These are phyloP conservation scores for Mycena haematopus DNA, from an alignment of 768 basidiomycete genomes.

Conservation along the genomic window DNA sequence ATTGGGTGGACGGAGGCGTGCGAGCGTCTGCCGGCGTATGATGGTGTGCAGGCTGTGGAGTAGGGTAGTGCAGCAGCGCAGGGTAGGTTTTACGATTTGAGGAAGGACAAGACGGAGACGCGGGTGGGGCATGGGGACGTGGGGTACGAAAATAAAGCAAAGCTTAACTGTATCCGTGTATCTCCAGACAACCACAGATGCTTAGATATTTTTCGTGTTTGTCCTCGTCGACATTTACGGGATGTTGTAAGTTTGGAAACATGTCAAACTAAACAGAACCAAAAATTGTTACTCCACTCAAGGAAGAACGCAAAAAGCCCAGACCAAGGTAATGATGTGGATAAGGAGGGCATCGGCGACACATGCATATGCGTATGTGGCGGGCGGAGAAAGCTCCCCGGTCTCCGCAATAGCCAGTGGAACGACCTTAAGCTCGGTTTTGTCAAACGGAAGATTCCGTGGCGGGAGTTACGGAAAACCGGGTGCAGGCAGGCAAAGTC, in stretches of 20 bases:
- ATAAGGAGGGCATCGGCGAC: background rate
- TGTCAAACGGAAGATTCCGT: background rate
- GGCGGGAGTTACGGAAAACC: background rate
- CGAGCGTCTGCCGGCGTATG: slow-evolving; percentile 74
- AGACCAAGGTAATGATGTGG: too few species aligned
- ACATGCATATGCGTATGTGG: background rate
- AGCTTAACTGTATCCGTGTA: slow-evolving; percentile 10
- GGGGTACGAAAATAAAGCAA: background rate
- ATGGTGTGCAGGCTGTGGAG: slow-evolving; percentile 94
- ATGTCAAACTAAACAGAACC: too few species aligned
- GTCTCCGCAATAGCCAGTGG: slow-evolving; percentile 1
- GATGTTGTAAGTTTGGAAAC: too few species aligned
- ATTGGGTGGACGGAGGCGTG: slow-evolving; percentile 85
- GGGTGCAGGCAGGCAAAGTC: background rate
- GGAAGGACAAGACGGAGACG: background rate
- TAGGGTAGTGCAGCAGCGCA: background rate
- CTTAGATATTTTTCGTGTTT: too few species aligned
- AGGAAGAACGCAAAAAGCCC: background rate
- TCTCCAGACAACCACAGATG: too few species aligned
- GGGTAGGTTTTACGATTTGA: background rate
- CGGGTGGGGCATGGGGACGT: background rate
- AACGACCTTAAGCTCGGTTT: background rate
- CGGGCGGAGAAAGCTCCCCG: slow-evolving; percentile 4
- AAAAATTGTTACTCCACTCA: too few species aligned
- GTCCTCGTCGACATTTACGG: too few species aligned